A percentile compares a stretch with the other conserved stretches of the same genome.
Evolutionary conservation across 768 basidiomycete species (phyloP).

Genomic region (Trametes sanguinea): DNA sequence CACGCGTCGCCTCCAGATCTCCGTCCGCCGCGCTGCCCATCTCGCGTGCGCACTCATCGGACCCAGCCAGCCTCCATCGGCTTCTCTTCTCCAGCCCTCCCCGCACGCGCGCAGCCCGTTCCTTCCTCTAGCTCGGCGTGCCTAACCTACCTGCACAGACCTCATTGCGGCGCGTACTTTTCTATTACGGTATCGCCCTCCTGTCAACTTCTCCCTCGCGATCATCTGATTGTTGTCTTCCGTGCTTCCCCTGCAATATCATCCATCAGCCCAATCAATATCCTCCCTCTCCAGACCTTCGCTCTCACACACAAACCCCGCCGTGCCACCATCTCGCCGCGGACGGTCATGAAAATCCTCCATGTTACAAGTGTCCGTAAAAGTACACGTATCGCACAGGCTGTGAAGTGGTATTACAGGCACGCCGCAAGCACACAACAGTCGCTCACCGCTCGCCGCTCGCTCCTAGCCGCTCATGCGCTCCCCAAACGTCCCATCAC

Average conservation of each 20-base stretch:
- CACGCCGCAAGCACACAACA: not conserved
- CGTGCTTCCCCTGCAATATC: slow-evolving; percentile 12
- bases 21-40: not conserved
- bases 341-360: not conserved
- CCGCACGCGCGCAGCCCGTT: not conserved
- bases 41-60: not conserved
- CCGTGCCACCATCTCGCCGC: not conserved
- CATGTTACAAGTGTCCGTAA: slow-evolving; percentile 13
- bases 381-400: slow-evolving; percentile 10
- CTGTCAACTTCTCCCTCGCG: slow-evolving; percentile 18
- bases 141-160: not conserved
- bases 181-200: slow-evolving; percentile 2
- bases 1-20: not conserved
- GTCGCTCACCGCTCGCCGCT: not conserved
- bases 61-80: not conserved
- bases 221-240: slow-evolving; percentile 25
- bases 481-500: slow-evolving; percentile 28
- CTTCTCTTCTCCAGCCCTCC: not conserved
- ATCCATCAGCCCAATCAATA: not conserved
- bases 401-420: not conserved
- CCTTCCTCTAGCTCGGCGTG: not conserved
- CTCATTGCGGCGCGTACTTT: slow-evolving; percentile 9
- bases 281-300: not conserved
- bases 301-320: not conserved
- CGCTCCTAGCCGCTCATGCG: slow-evolving; percentile 13